A percentile compares a stretch with the other conserved stretches of the same genome.
These are phyloP conservation scores for Vigna nakashimae DNA, from an alignment of 306 rosid species.

Conservation along the genomic window DNA sequence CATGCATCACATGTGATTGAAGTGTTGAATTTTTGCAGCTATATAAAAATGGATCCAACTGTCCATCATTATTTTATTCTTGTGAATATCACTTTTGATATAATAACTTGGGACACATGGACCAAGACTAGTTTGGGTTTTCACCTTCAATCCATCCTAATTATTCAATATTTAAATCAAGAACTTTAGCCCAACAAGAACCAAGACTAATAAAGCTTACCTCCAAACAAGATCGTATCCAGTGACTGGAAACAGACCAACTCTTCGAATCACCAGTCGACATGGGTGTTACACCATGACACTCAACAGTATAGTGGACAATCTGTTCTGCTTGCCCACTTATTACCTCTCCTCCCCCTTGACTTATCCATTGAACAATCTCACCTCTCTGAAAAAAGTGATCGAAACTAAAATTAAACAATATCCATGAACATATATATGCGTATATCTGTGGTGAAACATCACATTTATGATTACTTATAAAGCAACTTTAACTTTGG, in stretches of 20 bases:
- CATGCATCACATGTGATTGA: slow-evolving; percentile 11
- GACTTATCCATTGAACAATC: slow-evolving; percentile 83
- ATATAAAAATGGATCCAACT: slow-evolving; percentile 12
- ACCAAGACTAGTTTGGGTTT: slow-evolving; percentile 15
- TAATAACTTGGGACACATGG: slow-evolving; percentile 1
- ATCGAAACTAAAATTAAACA: slow-evolving; percentile 43
- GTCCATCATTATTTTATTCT: slow-evolving; percentile 20
- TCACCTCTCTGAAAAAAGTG: slow-evolving; percentile 73
- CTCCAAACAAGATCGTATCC: slow-evolving; percentile 94
- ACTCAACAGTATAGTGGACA: slow-evolving; percentile 71
- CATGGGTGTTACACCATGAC: slow-evolving; percentile 72
- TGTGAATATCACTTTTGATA: slow-evolving; percentile 19
- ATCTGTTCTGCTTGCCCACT: slow-evolving; percentile 55
- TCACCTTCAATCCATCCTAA: not conserved
- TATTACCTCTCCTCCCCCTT: slow-evolving; percentile 81
- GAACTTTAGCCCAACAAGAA: slow-evolving; percentile 17
- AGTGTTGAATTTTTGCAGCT: slow-evolving; percentile 5
- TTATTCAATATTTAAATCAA: slow-evolving; percentile 29
- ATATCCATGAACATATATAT: slow-evolving; percentile 21
- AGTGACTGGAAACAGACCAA: slow-evolving; percentile 76
- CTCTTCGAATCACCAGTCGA: slow-evolving; percentile 45
- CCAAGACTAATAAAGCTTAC: slow-evolving; percentile 51
- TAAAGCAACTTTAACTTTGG: slow-evolving; percentile 26
- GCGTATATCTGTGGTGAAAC: not conserved
- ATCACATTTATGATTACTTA: not conserved